phyloP scores from a whole-genome alignment of 2,329 filamentous ascomycete species.

The Nemania serpens region DNA sequence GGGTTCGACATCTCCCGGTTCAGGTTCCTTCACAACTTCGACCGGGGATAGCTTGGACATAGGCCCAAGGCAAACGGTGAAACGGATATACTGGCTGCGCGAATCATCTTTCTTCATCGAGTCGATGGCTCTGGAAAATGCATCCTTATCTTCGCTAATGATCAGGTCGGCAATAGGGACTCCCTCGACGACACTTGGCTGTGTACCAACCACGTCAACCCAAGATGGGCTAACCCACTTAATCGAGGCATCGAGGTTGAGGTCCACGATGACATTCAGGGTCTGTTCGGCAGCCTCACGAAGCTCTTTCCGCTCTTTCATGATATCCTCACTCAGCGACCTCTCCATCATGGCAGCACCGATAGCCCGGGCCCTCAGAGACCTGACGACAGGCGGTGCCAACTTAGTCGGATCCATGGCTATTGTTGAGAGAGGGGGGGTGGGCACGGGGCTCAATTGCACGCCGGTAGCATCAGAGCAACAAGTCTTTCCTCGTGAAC shows the following conservation, averaged over 20 bases:
- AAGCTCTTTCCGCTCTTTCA: slow-evolving; percentile 89
- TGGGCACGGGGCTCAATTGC: slow-evolving; percentile 38
- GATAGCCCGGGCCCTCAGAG: slow-evolving; percentile 55
- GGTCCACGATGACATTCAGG: slow-evolving; percentile 92
- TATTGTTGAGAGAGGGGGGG: slow-evolving; percentile 46
- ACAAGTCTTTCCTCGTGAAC: slow-evolving; percentile 22
- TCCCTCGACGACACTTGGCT: slow-evolving; percentile 73
- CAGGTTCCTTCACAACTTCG: slow-evolving; percentile 47
- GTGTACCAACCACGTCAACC: slow-evolving; percentile 87
- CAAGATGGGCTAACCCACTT: slow-evolving; percentile 97
- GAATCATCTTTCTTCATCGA: slow-evolving; percentile 93
- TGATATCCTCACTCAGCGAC: slow-evolving; percentile 84
- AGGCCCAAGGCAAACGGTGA: slow-evolving; percentile 72
- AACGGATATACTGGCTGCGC: slow-evolving; percentile 86
- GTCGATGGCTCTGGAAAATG: slow-evolving; percentile 83
- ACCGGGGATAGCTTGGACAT: slow-evolving; percentile 65
- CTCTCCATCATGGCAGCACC: slow-evolving; percentile 65
- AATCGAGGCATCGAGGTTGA: slow-evolving; percentile 86
- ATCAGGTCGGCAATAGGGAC: slow-evolving; percentile 80
- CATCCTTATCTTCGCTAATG: slow-evolving; percentile 73
- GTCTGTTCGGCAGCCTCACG: slow-evolving; percentile 96
- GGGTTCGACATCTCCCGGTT: slow-evolving; percentile 47
- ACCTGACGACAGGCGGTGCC: slow-evolving; percentile 58
- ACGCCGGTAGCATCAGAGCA: slow-evolving; percentile 44
- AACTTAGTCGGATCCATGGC: slow-evolving; percentile 51